Conservation (phyloP, 352 stramenopile genomes). For the Globisporangium emineosum region DNA sequence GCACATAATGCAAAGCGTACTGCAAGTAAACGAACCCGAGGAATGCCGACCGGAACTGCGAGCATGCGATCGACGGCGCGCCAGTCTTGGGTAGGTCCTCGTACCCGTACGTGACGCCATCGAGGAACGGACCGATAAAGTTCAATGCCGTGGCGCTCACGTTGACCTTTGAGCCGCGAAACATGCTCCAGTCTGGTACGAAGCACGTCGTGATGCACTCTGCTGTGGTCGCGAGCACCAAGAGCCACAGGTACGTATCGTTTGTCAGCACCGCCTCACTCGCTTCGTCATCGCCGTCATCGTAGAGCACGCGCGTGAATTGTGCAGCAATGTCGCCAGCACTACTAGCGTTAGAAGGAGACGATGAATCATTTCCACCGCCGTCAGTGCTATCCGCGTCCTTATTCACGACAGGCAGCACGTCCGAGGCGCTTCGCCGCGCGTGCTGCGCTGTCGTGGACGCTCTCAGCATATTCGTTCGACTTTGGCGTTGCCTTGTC, state of each 20-base stretch:
- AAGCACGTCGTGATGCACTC: slow-evolving; percentile 85
- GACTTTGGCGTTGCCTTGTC: background rate
- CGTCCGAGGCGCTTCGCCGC: slow-evolving; percentile 5
- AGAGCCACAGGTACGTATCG: slow-evolving; percentile 61
- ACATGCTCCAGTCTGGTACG: slow-evolving; percentile 39
- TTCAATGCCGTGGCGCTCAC: slow-evolving; percentile 72
- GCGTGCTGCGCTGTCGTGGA: slow-evolving; percentile 10
- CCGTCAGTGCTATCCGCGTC: background rate
- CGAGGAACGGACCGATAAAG: slow-evolving; percentile 69
- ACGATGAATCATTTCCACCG: background rate
- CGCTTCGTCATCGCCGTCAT: slow-evolving; percentile 18
- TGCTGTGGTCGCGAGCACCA: slow-evolving; percentile 60
- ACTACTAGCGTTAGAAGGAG: background rate
- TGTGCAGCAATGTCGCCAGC: background rate
- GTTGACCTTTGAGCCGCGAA: slow-evolving; percentile 44
- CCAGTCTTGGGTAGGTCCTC: slow-evolving; percentile 35
- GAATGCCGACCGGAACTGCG: slow-evolving; percentile 74
- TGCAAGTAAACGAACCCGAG: slow-evolving; percentile 44
- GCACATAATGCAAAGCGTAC: background rate
- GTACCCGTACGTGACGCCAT: slow-evolving; percentile 65
- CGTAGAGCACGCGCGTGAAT: slow-evolving; percentile 1
- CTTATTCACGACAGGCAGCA: slow-evolving; percentile 11
- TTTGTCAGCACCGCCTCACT: slow-evolving; percentile 38
- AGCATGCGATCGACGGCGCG: slow-evolving; percentile 34
- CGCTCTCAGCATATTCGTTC: slow-evolving; percentile 8